These are phyloP conservation scores for Xylaria sp. DNA, from an alignment of 2,329 filamentous ascomycete species.

Conservation along the genomic window DNA sequence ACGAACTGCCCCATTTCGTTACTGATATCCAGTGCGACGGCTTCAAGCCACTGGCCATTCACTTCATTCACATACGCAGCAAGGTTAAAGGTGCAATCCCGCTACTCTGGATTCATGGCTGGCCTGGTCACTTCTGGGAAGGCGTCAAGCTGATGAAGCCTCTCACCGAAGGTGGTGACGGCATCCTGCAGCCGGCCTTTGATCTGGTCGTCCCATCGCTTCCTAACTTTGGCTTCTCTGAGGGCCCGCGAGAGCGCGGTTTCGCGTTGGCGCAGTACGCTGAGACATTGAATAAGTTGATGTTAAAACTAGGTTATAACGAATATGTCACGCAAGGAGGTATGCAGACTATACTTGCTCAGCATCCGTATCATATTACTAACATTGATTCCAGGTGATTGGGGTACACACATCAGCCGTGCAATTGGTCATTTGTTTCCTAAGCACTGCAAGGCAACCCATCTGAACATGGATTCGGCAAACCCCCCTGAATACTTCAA, in stretches of 20 bases:
- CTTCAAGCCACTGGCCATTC: conserved; percentile 52
- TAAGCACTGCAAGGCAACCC: conserved; percentile 64
- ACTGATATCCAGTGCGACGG: conserved; percentile 52
- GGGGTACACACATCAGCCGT: conserved; percentile 74
- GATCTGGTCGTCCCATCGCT: conserved; percentile 68
- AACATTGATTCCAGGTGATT: conserved; percentile 63
- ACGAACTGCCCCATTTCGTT: conserved; percentile 51
- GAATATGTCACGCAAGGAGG: conserved; percentile 59
- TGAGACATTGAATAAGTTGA: conserved; percentile 73
- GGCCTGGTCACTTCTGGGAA: conserved; percentile 77
- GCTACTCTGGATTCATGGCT: conserved; percentile 50
- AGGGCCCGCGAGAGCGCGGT: conserved; percentile 57
- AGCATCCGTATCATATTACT: not conserved
- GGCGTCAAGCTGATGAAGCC: conserved; percentile 69
- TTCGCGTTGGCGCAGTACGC: conserved; percentile 70
- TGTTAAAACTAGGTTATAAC: conserved; percentile 73
- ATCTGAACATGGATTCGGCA: conserved; percentile 67
- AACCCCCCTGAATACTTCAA: conserved; percentile 59
- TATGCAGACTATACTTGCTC: conserved; percentile 23
- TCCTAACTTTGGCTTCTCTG: conserved; percentile 63
- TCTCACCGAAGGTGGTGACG: conserved; percentile 51
- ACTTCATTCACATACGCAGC: conserved; percentile 53
- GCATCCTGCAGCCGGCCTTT: conserved; percentile 55
- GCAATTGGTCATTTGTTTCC: conserved; percentile 69
- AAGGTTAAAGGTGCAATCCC: conserved; percentile 47